Conservation (phyloP, 176 grass and related monocot genomes). For the Olyra latifolia region DNA sequence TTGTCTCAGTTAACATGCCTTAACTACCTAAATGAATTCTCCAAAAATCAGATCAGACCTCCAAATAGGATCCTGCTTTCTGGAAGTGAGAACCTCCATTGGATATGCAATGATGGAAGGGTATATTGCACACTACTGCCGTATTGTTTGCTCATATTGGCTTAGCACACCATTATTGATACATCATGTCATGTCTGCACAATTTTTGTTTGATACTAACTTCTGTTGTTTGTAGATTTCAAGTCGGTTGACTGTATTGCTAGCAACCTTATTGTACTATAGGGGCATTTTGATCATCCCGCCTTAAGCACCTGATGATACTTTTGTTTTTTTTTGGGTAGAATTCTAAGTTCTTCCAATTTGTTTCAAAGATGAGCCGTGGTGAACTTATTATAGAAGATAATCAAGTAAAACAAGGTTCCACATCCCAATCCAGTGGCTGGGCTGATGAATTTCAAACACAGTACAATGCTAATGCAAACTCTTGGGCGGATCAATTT, state of each 20-base stretch:
- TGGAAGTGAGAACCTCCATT: slow-evolving; percentile 19
- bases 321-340: slow-evolving; percentile 41
- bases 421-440: slow-evolving; percentile 59
- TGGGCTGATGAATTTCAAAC: slow-evolving; percentile 96
- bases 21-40: slow-evolving; percentile 7
- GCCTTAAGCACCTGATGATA: slow-evolving; percentile 39
- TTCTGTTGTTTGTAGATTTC: neutral
- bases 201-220: slow-evolving; percentile 6
- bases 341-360: slow-evolving; percentile 99
- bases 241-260: slow-evolving; percentile 1
- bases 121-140: neutral
- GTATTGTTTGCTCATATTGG: slow-evolving; percentile 12
- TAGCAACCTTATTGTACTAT: slow-evolving; percentile 16
- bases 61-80: slow-evolving; percentile 32
- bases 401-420: slow-evolving; percentile 95
- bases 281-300: slow-evolving; percentile 30
- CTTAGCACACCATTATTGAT: neutral
- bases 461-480: slow-evolving; percentile 75
- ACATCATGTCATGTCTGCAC: slow-evolving; percentile 12
- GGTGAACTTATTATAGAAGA: slow-evolving; percentile 97
- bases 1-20: neutral
- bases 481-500: slow-evolving; percentile 96
- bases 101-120: slow-evolving; percentile 2
- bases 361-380: slow-evolving; percentile 98
- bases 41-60: slow-evolving; percentile 2